phyloP scores from a whole-genome alignment of 163 green algal species.

The Scenedesmus sp. region DNA sequence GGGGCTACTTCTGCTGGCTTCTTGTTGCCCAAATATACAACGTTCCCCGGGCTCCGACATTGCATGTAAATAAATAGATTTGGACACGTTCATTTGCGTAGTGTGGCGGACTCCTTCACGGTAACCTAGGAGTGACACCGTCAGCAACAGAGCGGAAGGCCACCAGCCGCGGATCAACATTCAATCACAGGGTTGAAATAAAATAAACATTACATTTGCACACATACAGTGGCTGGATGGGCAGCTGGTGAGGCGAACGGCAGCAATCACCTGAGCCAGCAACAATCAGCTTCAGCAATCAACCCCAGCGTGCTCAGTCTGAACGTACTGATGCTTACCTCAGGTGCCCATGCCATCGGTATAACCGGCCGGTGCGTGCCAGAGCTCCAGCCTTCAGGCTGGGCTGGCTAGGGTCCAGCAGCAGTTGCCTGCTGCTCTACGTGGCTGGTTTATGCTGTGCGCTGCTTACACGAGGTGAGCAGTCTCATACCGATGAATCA shows the following conservation, averaged over 20 bases:
- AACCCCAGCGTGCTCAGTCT: background rate
- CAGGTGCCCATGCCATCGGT: background rate
- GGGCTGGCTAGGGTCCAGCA: background rate
- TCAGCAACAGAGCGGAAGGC: background rate
- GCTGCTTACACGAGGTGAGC: background rate
- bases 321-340: background rate
- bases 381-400: background rate
- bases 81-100: background rate
- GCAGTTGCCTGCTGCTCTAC: background rate
- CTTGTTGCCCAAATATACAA: background rate
- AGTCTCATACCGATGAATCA: background rate
- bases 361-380: background rate
- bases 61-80: too few relatives aligned
- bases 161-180: background rate
- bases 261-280: background rate
- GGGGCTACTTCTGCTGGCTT: slow-evolving; percentile 7
- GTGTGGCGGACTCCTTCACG: background rate
- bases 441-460: background rate
- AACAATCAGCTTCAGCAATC: background rate
- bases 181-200: background rate
- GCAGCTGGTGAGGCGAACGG: background rate
- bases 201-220: background rate
- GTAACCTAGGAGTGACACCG: background rate
- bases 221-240: background rate
- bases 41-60: too few relatives aligned